These are phyloP conservation scores for Agrocybe pediades DNA, from an alignment of 768 basidiomycete species.

Conservation along the genomic window DNA sequence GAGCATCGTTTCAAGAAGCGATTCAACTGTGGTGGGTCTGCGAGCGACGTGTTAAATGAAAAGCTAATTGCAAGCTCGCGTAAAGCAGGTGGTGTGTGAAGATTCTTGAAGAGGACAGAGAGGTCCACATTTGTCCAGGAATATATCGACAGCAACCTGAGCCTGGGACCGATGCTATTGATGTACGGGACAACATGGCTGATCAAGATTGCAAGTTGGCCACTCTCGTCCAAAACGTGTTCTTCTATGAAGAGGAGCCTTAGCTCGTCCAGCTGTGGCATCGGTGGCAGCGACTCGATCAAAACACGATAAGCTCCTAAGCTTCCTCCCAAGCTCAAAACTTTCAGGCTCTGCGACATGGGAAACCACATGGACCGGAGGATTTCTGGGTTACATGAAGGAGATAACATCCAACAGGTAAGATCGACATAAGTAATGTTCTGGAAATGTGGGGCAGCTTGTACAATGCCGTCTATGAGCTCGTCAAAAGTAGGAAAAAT, in stretches of 20 bases:
- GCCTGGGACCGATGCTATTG: constrained; percentile 32
- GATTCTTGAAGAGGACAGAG: constrained; percentile 36
- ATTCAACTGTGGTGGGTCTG: constrained; percentile 36
- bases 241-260: not conserved
- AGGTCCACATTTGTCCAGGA: constrained; percentile 44
- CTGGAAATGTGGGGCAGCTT: constrained; percentile 30
- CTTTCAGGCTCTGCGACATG: not conserved
- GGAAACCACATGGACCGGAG: not conserved
- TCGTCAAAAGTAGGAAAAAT: constrained; percentile 21
- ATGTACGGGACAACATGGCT: constrained; percentile 41
- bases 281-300: not conserved
- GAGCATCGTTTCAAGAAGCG: constrained; percentile 31
- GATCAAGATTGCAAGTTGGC: constrained; percentile 24
- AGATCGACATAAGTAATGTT: constrained; percentile 4
- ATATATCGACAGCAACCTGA: constrained; percentile 37
- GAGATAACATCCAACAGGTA: not conserved
- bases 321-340: not conserved
- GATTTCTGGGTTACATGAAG: not conserved
- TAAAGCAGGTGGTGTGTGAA: constrained; percentile 35
- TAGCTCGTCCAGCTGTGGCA: not conserved
- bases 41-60: constrained; percentile 39
- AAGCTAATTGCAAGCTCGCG: constrained; percentile 34
- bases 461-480: constrained; percentile 29
- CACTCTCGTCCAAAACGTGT: not conserved
- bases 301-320: constrained; percentile 2